Evolutionary conservation across 805 yeast species (phyloP).

Genomic region (Candida schatavii): DNA sequence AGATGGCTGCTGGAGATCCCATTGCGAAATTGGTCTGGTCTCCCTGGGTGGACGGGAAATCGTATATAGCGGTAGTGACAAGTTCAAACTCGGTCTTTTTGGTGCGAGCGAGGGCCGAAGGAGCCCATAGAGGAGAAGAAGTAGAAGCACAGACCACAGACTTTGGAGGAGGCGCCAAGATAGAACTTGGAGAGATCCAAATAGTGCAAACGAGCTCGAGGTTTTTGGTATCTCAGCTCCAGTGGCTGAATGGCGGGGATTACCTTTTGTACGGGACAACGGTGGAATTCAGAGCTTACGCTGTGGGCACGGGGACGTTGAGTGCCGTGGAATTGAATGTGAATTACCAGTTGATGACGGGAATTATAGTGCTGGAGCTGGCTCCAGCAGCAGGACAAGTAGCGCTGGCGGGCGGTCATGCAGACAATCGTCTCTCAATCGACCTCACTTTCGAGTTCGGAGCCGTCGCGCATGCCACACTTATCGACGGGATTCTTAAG

Average conservation of each 20-base stretch:
- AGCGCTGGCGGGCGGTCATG: neutral
- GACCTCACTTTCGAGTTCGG: slow-evolving; percentile 1
- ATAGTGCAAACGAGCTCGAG: neutral
- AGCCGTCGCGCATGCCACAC: neutral
- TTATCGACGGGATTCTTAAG: neutral
- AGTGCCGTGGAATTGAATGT: neutral
- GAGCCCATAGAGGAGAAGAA: neutral
- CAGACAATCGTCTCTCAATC: neutral
- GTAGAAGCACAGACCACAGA: neutral
- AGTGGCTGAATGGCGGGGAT: neutral
- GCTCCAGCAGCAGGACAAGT: neutral
- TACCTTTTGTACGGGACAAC: neutral
- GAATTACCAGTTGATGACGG: neutral
- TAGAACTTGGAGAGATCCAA: no score
- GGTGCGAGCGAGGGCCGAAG: neutral
- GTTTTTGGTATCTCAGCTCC: neutral
- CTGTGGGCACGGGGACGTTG: neutral
- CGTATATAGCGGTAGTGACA: neutral
- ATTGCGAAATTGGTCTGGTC: neutral
- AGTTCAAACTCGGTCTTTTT: neutral
- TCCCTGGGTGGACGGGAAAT: neutral
- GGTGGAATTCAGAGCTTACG: neutral
- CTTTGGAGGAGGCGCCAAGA: no score
- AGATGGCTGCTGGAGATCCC: neutral
- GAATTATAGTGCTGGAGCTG: neutral